A percentile compares a stretch with the other conserved stretches of the same genome.
These are phyloP conservation scores for Trichoderma polysporum DNA, from an alignment of 2,329 filamentous ascomycete species.

Conservation along the genomic window DNA sequence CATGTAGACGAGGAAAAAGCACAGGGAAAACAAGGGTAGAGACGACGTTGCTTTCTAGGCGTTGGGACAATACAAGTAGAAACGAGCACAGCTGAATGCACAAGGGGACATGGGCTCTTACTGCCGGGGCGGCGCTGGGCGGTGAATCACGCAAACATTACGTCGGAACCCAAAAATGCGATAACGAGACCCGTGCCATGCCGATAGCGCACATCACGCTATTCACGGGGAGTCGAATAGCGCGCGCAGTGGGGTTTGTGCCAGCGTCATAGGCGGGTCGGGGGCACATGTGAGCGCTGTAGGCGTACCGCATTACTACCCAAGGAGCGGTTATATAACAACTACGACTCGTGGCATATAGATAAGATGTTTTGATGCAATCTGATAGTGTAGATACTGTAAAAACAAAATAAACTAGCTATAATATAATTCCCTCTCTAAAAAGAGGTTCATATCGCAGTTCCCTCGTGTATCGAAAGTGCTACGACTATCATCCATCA, in stretches of 20 bases:
- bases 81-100: neutral
- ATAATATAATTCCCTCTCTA: too few relatives aligned
- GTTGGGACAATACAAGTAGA: neutral
- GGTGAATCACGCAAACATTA: slow-evolving; percentile 23
- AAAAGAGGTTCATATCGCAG: neutral
- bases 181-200: neutral
- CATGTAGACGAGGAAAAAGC: neutral
- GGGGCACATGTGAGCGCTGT: neutral
- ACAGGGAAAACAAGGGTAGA: neutral
- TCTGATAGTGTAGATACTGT: too few relatives aligned
- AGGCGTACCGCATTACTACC: neutral
- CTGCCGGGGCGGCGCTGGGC: slow-evolving; percentile 12
- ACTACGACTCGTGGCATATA: too few relatives aligned
- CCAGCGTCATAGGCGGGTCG: neutral
- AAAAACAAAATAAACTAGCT: neutral
- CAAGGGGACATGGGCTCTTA: neutral
- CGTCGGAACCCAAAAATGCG: slow-evolving; percentile 11
- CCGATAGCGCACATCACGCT: slow-evolving; percentile 2
- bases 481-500: neutral
- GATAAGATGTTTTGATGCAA: too few relatives aligned
- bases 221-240: neutral
- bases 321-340: neutral
- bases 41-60: neutral
- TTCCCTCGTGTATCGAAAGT: neutral
- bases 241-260: neutral